Conservation (phyloP, 768 basidiomycete species). For the Lyophyllum semitale region DNA sequence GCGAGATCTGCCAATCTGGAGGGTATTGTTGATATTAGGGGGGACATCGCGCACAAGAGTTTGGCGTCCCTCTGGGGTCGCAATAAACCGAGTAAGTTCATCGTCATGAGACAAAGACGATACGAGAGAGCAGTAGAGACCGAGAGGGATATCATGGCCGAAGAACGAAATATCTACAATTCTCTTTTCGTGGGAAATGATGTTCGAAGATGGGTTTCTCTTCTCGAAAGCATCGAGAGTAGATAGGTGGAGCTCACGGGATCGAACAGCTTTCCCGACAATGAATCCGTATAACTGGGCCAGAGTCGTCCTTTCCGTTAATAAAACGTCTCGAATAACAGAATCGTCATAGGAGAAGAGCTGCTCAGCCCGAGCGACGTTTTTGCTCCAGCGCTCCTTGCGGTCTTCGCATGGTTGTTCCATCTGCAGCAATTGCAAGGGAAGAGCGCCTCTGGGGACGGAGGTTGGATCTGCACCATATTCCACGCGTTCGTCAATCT, state of each 20-base stretch:
- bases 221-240: constrained; percentile 50
- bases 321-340: constrained; percentile 58
- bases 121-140: constrained; percentile 65
- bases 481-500: constrained; percentile 55
- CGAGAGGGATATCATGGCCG: constrained; percentile 63
- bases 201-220: constrained; percentile 33
- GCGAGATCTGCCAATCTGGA: constrained; percentile 62
- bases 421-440: constrained; percentile 47
- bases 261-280: constrained; percentile 64
- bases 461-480: constrained; percentile 48
- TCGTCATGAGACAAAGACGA: constrained; percentile 58
- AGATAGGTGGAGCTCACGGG: constrained; percentile 63
- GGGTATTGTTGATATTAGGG: constrained; percentile 41
- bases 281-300: constrained; percentile 77
- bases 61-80: constrained; percentile 45
- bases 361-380: constrained; percentile 46
- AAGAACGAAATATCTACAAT: constrained; percentile 66
- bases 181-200: constrained; percentile 54
- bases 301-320: constrained; percentile 72
- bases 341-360: constrained; percentile 55
- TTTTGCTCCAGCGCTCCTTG: constrained; percentile 47
- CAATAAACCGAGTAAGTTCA: constrained; percentile 54
- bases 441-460: constrained; percentile 33
- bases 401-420: constrained; percentile 43
- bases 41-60: constrained; percentile 59